Evolutionary conservation across 2,329 filamentous ascomycete species (phyloP).

Genomic region (Talaromyces islandicus): DNA sequence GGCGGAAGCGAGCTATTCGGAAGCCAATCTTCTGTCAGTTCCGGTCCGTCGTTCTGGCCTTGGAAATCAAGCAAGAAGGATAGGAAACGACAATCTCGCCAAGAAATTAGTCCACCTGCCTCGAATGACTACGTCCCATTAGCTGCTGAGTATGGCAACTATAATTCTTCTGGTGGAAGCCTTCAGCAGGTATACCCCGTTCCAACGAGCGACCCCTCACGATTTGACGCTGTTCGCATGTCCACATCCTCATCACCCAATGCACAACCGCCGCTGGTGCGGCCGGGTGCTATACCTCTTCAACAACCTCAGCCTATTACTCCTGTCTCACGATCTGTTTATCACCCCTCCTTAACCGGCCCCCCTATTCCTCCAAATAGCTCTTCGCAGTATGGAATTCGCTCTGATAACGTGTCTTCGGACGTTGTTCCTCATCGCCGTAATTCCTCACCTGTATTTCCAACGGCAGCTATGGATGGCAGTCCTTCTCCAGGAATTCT

Average conservation of each 20-base stretch:
- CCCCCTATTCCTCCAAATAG: conserved; percentile 31
- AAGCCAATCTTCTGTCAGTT: conserved; percentile 49
- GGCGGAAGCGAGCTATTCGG: conserved; percentile 43
- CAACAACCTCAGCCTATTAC: conserved; percentile 77
- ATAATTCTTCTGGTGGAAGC: conserved; percentile 34
- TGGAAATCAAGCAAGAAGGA: conserved; percentile 53
- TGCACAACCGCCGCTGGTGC: conserved; percentile 27
- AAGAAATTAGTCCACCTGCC: neutral
- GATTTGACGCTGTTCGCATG: conserved; percentile 50
- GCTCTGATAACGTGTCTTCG: neutral
- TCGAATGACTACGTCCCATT: conserved; percentile 1
- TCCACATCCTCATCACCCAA: conserved; percentile 19
- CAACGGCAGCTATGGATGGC: conserved; percentile 24
- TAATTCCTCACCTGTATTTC: conserved; percentile 42
- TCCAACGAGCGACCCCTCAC: conserved; percentile 58
- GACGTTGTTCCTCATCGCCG: conserved; percentile 28
- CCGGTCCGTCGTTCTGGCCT: conserved; percentile 52
- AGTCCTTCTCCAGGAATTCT: conserved; percentile 16
- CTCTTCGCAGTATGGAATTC: neutral
- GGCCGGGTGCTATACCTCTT: conserved; percentile 61
- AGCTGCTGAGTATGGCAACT: conserved; percentile 1
- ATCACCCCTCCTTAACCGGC: conserved; percentile 43
- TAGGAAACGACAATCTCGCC: conserved; percentile 25
- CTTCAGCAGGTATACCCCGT: conserved; percentile 59
- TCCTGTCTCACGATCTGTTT: conserved; percentile 65